Conservation (phyloP, 192 early-diverging fungal genomes). For the Coemansia sp. region DNA sequence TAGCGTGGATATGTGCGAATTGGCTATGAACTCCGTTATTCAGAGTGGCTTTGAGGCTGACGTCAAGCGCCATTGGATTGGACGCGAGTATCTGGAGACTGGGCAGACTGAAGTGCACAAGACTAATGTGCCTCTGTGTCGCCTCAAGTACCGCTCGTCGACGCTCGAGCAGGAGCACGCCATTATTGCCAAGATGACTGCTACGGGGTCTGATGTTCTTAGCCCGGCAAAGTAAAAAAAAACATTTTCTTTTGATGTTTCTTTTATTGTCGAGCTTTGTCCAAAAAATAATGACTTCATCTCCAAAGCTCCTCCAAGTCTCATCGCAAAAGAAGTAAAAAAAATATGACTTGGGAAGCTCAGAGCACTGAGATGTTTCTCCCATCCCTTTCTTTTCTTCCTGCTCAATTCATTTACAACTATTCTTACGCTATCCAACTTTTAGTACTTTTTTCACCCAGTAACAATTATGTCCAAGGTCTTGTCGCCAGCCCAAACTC, state of each 20-base stretch:
- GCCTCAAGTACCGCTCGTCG: constrained; percentile 79
- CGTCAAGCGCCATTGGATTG: constrained; percentile 91
- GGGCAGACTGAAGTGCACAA: constrained; percentile 82
- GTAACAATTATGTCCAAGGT: not conserved
- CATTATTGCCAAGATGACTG: constrained; percentile 12
- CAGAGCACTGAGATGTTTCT: rapidly evolving
- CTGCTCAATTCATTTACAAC: not conserved
- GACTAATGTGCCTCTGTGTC: constrained; percentile 90
- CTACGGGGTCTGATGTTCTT: not conserved
- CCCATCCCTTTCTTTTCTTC: not conserved
- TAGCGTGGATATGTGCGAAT: constrained; percentile 89
- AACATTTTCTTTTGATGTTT: not conserved
- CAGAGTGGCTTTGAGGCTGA: constrained; percentile 89
- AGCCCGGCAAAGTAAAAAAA: not conserved
- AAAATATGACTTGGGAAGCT: no score
- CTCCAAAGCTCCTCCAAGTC: no score
- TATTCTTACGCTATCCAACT: not conserved
- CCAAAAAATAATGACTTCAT: no score
- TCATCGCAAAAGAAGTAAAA: no score
- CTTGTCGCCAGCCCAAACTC: not conserved
- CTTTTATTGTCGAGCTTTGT: constrained; percentile 24
- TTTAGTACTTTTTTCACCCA: not conserved
- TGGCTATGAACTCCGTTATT: constrained; percentile 85
- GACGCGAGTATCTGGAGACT: constrained; percentile 69
- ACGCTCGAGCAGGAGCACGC: constrained; percentile 80